These are phyloP conservation scores for Alternaria angustiovoidea DNA, from an alignment of 2,329 filamentous ascomycete species.

Conservation along the genomic window DNA sequence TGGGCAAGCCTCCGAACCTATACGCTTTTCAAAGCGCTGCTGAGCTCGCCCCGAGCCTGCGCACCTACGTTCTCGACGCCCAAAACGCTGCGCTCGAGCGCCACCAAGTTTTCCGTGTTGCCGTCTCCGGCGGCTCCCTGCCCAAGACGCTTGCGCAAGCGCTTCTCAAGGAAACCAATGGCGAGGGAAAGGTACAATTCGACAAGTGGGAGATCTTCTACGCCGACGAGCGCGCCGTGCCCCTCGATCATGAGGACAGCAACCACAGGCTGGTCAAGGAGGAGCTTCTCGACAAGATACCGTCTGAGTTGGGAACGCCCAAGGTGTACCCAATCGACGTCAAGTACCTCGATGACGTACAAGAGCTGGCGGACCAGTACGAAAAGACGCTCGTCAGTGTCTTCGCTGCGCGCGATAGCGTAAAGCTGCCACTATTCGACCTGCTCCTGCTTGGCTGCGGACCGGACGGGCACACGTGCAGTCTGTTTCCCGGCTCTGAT, in stretches of 20 bases:
- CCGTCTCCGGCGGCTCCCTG: slow-evolving; percentile 91
- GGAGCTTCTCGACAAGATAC: slow-evolving; percentile 89
- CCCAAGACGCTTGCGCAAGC: slow-evolving; percentile 87
- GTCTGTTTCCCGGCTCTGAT: slow-evolving; percentile 88
- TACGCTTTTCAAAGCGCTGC: slow-evolving; percentile 78
- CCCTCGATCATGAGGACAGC: slow-evolving; percentile 89
- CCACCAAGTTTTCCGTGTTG: slow-evolving; percentile 87
- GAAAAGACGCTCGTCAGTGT: slow-evolving; percentile 84
- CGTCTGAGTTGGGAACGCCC: slow-evolving; percentile 70
- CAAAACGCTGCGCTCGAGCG: slow-evolving; percentile 82
- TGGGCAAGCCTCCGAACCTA: slow-evolving; percentile 65
- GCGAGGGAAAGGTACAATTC: slow-evolving; percentile 75
- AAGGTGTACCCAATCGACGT: slow-evolving; percentile 81
- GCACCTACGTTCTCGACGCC: slow-evolving; percentile 80
- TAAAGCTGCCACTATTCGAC: slow-evolving; percentile 94
- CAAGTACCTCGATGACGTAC: slow-evolving; percentile 74
- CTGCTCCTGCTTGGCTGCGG: slow-evolving; percentile 92
- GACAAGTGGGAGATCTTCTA: slow-evolving; percentile 98
- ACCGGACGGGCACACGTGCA: slow-evolving; percentile 97
- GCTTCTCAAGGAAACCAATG: slow-evolving; percentile 67
- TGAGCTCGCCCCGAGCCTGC: slow-evolving; percentile 77
- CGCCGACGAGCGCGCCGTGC: slow-evolving; percentile 94
- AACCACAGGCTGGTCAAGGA: slow-evolving; percentile 90
- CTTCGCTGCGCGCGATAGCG: slow-evolving; percentile 91
- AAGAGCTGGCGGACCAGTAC: slow-evolving; percentile 93